A percentile compares a stretch with the other conserved stretches of the same genome.
These are phyloP conservation scores for Symbiotaphrina buchneri DNA, from an alignment of 495 filamentous ascomycete genomes.

Conservation along the genomic window DNA sequence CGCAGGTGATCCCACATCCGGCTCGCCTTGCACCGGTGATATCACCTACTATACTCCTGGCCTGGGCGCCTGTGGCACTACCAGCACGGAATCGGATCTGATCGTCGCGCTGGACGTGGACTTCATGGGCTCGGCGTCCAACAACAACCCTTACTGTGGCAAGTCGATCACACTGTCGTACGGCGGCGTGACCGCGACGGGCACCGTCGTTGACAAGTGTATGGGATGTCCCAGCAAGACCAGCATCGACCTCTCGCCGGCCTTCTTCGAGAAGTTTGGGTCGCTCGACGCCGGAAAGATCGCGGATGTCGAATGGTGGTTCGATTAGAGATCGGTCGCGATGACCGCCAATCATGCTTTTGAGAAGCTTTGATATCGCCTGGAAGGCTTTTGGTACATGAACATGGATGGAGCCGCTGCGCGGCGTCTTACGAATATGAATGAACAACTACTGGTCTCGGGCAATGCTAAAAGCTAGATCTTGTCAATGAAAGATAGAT, in stretches of 20 bases:
- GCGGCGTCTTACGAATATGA: too few relatives aligned
- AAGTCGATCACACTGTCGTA: slow-evolving; percentile 1
- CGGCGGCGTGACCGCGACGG: slow-evolving; percentile 1
- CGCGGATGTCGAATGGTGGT: too few relatives aligned
- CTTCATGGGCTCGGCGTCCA: slow-evolving; percentile 3
- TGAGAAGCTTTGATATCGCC: too few relatives aligned
- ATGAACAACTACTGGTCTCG: too few relatives aligned
- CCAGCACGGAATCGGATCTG: background rate
- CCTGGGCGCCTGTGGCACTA: slow-evolving; percentile 18
- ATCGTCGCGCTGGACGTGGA: slow-evolving; percentile 3
- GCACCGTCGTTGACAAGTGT: slow-evolving; percentile 4
- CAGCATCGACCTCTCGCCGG: background rate
- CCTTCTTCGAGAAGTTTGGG: background rate
- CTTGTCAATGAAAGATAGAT: too few relatives aligned
- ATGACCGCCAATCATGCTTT: too few relatives aligned
- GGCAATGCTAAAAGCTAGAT: too few relatives aligned
- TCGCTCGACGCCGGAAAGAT: background rate
- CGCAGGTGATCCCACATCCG: too few relatives aligned
- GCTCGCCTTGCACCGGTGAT: slow-evolving; percentile 10
- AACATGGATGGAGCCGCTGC: too few relatives aligned
- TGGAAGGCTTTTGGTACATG: too few relatives aligned
- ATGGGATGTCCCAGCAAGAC: slow-evolving; percentile 2
- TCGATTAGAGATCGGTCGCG: too few relatives aligned
- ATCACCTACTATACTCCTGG: slow-evolving; percentile 20
- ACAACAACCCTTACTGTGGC: slow-evolving; percentile 3